phyloP scores from a whole-genome alignment of 768 basidiomycete species.

The Rhodotorula paludigena region DNA sequence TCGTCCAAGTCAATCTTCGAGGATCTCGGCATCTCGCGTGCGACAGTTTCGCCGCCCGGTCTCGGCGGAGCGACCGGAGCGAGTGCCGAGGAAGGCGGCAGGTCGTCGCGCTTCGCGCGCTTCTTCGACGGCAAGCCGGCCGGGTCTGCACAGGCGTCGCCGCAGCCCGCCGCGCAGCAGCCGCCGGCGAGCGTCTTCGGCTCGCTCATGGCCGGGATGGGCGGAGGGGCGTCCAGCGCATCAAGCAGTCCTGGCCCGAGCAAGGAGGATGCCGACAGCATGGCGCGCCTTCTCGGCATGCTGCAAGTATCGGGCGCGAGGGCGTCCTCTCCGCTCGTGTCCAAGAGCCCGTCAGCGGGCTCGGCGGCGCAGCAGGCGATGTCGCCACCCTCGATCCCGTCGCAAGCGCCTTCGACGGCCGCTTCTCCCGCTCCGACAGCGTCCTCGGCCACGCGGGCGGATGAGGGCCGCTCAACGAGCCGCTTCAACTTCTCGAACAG shows the following conservation, averaged over 20 bases:
- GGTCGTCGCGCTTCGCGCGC: conserved; percentile 34
- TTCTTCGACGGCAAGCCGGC: conserved; percentile 39
- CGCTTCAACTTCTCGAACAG: conserved; percentile 21
- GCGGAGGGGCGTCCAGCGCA: not conserved
- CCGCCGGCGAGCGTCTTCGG: conserved; percentile 27
- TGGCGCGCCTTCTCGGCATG: conserved; percentile 35
- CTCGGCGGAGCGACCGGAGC: not conserved
- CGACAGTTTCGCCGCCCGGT: conserved; percentile 9
- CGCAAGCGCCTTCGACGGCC: not conserved
- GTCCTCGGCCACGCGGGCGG: not conserved
- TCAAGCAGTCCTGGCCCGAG: conserved; percentile 2
- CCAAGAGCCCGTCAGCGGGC: not conserved
- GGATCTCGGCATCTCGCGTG: conserved; percentile 26
- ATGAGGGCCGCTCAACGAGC: conserved; percentile 21
- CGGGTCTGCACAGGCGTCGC: not conserved
- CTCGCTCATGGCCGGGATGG: conserved; percentile 10
- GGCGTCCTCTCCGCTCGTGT: not conserved
- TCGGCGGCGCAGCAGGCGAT: not conserved
- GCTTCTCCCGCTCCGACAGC: not conserved
- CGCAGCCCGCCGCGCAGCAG: not conserved
- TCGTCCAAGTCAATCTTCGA: conserved; percentile 29
- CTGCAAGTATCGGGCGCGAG: conserved; percentile 28
- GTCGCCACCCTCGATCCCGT: not conserved
- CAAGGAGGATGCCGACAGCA: conserved; percentile 35
- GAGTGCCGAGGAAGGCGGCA: not conserved